These are phyloP conservation scores for Talaromyces sp. DNA, from an alignment of 2,329 filamentous ascomycete genomes.

Conservation along the genomic window DNA sequence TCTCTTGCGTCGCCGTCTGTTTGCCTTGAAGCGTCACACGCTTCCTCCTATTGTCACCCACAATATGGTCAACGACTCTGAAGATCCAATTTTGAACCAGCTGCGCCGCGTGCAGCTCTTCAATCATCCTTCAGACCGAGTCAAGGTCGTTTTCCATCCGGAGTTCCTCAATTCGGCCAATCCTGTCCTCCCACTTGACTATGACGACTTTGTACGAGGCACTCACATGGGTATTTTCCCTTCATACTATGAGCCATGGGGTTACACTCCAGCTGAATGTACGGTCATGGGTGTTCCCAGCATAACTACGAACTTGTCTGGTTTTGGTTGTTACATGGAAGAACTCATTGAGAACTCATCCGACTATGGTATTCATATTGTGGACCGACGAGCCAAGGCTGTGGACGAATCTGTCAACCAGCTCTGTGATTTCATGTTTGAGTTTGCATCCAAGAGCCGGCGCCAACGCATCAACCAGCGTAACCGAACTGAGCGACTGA, in stretches of 20 bases:
- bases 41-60: constrained; percentile 96
- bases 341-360: constrained; percentile 96
- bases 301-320: constrained; percentile 95
- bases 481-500: constrained; percentile 90
- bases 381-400: constrained; percentile 89
- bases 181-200: constrained; percentile 90
- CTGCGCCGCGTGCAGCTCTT: constrained; percentile 93
- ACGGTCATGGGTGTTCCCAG: constrained; percentile 98
- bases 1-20: constrained; percentile 81
- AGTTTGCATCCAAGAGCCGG: constrained; percentile 88
- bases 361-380: constrained; percentile 98
- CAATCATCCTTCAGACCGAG: constrained; percentile 89
- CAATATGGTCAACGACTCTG: constrained; percentile 93
- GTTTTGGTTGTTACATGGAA: constrained; percentile 99
- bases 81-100: constrained; percentile 93
- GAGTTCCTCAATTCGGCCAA: constrained; percentile 96
- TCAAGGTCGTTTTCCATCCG: constrained; percentile 97
- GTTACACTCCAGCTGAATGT: constrained; percentile 95
- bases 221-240: constrained; percentile 94
- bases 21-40: constrained; percentile 89
- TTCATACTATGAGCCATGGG: constrained; percentile 99
- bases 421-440: constrained; percentile 84
- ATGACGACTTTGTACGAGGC: constrained; percentile 96
- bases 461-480: constrained; percentile 98
- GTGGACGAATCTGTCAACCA: constrained; percentile 98